phyloP scores from a whole-genome alignment of 2,329 filamentous ascomycete species.

The Dothistroma pini region DNA sequence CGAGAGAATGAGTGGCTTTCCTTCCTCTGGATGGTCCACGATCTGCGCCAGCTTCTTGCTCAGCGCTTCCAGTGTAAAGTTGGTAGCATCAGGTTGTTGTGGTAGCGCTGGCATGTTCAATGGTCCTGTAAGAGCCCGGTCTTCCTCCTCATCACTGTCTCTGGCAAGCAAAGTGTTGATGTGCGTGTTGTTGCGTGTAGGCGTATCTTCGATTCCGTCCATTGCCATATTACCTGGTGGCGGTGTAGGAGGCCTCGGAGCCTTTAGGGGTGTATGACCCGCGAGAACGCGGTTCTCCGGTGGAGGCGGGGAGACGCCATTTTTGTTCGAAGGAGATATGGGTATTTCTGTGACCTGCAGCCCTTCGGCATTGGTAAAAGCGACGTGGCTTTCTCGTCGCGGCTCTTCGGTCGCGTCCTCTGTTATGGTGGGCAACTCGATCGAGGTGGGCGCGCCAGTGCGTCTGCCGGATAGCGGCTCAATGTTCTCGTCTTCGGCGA shows the following conservation, averaged over 20 bases:
- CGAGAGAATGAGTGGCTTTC: constrained; percentile 30
- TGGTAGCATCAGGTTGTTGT: constrained; percentile 30
- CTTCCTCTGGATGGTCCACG: constrained; percentile 31
- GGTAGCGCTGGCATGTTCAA: constrained; percentile 37
- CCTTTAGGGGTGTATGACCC: constrained; percentile 35
- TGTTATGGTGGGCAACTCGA: constrained; percentile 23
- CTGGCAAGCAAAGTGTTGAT: constrained; percentile 32
- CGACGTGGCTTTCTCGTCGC: constrained; percentile 22
- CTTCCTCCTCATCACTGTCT: constrained; percentile 32
- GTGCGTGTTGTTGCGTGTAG: constrained; percentile 36
- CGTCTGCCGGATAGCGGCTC: constrained; percentile 24
- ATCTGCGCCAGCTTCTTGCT: constrained; percentile 33
- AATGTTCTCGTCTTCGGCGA: constrained; percentile 34
- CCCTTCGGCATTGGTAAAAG: constrained; percentile 25
- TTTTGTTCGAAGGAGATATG: constrained; percentile 22
- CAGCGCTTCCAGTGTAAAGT: constrained; percentile 37
- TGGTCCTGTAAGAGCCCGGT: constrained; percentile 33
- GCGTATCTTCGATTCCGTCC: constrained; percentile 35
- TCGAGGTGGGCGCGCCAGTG: constrained; percentile 27
- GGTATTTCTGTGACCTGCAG: constrained; percentile 33
- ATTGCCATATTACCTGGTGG: constrained; percentile 26
- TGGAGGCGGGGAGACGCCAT: constrained; percentile 32
- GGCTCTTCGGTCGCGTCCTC: constrained; percentile 13
- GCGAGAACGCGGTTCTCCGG: constrained; percentile 30
- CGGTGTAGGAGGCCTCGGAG: constrained; percentile 29